Conservation (phyloP, 441 rosid species). For the Melastoma candidum region DNA sequence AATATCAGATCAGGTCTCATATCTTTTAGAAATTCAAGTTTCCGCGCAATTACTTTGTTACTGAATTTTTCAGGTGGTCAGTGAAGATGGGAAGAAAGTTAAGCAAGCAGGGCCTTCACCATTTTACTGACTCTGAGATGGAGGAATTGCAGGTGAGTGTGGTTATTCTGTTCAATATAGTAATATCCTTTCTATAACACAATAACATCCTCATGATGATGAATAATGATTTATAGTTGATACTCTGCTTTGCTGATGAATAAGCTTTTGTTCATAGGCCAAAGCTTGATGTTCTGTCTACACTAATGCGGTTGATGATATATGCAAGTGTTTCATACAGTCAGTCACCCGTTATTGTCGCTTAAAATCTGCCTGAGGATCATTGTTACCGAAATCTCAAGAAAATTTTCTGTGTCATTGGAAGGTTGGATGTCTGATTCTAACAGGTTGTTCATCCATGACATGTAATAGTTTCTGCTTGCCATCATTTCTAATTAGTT, state of each 20-base stretch:
- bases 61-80: conserved; percentile 42
- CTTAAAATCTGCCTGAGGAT: conserved; percentile 98
- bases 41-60: background rate
- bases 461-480: too few species aligned
- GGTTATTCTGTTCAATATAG: background rate
- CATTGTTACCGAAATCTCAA: conserved; percentile 94
- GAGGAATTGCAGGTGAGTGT: conserved; percentile 83
- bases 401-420: conserved; percentile 97
- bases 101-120: conserved; percentile 40
- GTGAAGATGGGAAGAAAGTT: conserved; percentile 93
- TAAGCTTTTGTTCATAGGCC: too few species aligned
- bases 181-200: too few species aligned
- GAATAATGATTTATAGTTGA: too few species aligned
- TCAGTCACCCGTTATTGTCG: conserved; percentile 84
- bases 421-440: conserved; percentile 40
- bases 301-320: too few species aligned
- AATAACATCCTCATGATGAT: too few species aligned
- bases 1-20: too few species aligned
- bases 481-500: too few species aligned
- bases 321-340: too few species aligned
- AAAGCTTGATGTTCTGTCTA: too few species aligned
- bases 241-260: too few species aligned
- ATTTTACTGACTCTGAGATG: conserved; percentile 67
- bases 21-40: conserved; percentile 3
- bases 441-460: too few species aligned